Evolutionary conservation across 805 yeast genomes (phyloP).

Genomic region (Ogataea neopini): DNA sequence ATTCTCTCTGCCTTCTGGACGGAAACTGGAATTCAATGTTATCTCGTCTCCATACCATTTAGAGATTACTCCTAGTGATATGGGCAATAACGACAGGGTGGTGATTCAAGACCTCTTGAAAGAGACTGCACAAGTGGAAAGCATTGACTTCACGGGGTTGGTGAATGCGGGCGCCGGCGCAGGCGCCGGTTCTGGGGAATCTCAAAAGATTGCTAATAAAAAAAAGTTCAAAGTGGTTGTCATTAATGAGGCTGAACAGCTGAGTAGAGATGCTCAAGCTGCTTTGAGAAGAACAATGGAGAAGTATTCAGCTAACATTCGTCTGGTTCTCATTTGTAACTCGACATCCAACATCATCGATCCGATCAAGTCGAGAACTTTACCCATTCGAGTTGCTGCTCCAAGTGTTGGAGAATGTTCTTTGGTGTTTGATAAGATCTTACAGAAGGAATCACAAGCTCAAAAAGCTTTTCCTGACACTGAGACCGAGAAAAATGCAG

Average conservation of each 20-base stretch:
- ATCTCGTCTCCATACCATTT: constrained; percentile 89
- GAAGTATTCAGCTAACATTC: constrained; percentile 82
- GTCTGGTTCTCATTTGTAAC: constrained; percentile 82
- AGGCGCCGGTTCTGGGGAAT: neutral
- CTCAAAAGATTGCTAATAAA: constrained; percentile 19
- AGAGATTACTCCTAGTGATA: constrained; percentile 95
- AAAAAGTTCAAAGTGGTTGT: constrained; percentile 77
- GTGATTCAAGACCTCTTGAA: constrained; percentile 93
- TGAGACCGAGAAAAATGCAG: constrained; percentile 33
- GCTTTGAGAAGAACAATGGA: constrained; percentile 96
- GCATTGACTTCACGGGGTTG: constrained; percentile 72
- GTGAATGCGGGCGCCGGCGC: constrained; percentile 20
- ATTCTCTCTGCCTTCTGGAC: constrained; percentile 67
- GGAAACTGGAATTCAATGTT: constrained; percentile 87
- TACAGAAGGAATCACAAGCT: constrained; percentile 52
- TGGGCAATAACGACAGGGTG: constrained; percentile 93
- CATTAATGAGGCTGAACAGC: constrained; percentile 87
- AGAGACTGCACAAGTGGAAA: constrained; percentile 94
- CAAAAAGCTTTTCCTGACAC: constrained; percentile 34
- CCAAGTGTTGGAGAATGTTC: constrained; percentile 66
- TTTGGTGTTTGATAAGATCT: constrained; percentile 54
- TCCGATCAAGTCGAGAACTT: constrained; percentile 92
- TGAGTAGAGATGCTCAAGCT: constrained; percentile 93
- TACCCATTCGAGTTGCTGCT: constrained; percentile 83
- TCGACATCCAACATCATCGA: constrained; percentile 89